A percentile compares a stretch with the other conserved stretches of the same genome.
Evolutionary conservation across 1,139 yeast genomes (phyloP).

Genomic region (Diutina sp.): DNA sequence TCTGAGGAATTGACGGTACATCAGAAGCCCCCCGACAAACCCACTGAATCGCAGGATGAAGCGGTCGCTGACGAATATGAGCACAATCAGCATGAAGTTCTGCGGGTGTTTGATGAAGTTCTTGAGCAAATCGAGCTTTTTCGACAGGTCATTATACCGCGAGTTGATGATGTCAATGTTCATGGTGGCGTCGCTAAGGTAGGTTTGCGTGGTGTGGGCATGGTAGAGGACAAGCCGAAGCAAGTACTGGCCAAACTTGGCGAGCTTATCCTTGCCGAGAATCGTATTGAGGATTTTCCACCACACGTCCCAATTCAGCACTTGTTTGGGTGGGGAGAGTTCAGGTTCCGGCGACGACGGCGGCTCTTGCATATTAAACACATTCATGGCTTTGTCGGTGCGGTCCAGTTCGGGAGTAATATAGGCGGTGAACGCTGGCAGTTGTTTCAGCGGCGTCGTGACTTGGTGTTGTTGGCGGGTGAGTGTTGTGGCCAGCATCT

Average conservation of each 20-base stretch:
- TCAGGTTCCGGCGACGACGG: background rate
- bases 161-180: slow-evolving; percentile 18
- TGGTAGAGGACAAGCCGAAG: slow-evolving; percentile 41
- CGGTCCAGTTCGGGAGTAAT: slow-evolving; percentile 2
- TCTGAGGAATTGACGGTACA: slow-evolving; percentile 56
- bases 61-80: slow-evolving; percentile 17
- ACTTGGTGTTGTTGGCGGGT: background rate
- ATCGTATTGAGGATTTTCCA: slow-evolving; percentile 39
- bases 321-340: background rate
- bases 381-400: background rate
- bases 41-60: slow-evolving; percentile 29
- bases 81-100: slow-evolving; percentile 24
- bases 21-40: slow-evolving; percentile 26
- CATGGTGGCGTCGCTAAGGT: slow-evolving; percentile 20
- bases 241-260: slow-evolving; percentile 49
- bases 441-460: background rate
- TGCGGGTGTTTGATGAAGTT: slow-evolving; percentile 30
- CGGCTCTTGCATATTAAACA: background rate
- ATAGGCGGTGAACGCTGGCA: background rate
- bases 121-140: slow-evolving; percentile 20
- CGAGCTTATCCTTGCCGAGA: slow-evolving; percentile 59
- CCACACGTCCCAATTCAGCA: slow-evolving; percentile 25
- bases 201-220: slow-evolving; percentile 26
- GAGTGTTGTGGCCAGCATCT: background rate
- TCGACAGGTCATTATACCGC: slow-evolving; percentile 21